phyloP scores from a whole-genome alignment of 148 eudicot species.

The Rhododendron ferrugineum region DNA sequence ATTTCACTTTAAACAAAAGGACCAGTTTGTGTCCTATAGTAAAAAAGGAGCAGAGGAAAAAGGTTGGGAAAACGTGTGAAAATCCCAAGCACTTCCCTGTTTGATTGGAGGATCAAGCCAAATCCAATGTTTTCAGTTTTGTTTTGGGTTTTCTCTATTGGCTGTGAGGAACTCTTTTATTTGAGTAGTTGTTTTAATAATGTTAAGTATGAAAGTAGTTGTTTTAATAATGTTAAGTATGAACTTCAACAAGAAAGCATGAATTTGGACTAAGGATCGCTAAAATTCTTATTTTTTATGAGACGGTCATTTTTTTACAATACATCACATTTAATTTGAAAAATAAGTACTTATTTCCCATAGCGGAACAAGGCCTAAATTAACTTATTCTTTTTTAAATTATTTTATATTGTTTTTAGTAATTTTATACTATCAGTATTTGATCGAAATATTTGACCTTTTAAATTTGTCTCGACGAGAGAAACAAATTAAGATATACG shows the following conservation, averaged over 20 bases:
- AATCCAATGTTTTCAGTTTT: background rate
- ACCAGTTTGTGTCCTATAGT: background rate
- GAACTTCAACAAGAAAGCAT: background rate
- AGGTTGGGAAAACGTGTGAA: background rate
- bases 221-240: no score
- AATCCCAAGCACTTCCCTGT: background rate
- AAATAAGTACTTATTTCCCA: no score
- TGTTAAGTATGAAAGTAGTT: no score
- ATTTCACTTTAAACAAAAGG: background rate
- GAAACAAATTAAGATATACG: background rate
- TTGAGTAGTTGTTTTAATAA: no score
- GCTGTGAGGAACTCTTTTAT: no score
- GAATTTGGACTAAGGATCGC: background rate
- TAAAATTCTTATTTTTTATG: no score
- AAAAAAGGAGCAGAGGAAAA: background rate
- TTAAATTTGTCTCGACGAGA: background rate
- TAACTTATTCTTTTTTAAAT: no score
- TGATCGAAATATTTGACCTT: background rate
- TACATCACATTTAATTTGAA: no score
- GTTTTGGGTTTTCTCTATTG: no score
- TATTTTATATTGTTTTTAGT: background rate
- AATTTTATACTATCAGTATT: no score
- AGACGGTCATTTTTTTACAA: fast-evolving
- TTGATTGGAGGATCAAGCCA: background rate
- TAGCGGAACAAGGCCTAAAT: background rate